phyloP scores from a whole-genome alignment of 805 yeast species.

The Myxozyma lipomycoides region DNA sequence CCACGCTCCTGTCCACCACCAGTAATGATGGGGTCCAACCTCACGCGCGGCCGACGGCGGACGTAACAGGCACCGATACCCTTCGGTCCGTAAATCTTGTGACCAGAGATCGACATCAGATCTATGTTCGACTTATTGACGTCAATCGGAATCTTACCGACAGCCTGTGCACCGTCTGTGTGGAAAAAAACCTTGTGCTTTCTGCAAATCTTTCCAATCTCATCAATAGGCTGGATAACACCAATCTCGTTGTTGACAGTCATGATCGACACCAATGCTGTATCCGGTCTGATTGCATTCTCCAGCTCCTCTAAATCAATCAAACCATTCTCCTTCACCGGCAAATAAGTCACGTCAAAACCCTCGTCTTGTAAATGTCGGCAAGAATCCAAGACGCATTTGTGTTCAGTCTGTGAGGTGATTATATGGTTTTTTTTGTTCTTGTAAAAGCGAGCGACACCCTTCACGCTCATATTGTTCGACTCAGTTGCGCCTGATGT shows the following conservation, averaged over 20 bases:
- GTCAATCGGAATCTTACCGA: slow-evolving; percentile 87
- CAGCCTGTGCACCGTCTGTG: slow-evolving; percentile 96
- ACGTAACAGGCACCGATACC: slow-evolving; percentile 95
- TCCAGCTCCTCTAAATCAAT: slow-evolving; percentile 73
- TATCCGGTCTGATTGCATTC: slow-evolving; percentile 81
- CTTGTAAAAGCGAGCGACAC: slow-evolving; percentile 89
- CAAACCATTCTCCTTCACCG: slow-evolving; percentile 77
- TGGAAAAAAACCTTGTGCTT: slow-evolving; percentile 90
- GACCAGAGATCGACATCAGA: slow-evolving; percentile 88
- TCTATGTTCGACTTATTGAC: slow-evolving; percentile 93
- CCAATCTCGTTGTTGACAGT: slow-evolving; percentile 98
- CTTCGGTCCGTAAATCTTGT: slow-evolving; percentile 96
- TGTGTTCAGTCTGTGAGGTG: slow-evolving; percentile 96
- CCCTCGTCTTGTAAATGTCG: slow-evolving; percentile 95
- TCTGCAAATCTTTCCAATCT: slow-evolving; percentile 84
- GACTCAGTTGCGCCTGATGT: slow-evolving; percentile 98
- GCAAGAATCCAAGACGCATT: slow-evolving; percentile 96
- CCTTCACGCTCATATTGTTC: slow-evolving; percentile 91
- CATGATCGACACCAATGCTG: slow-evolving; percentile 88
- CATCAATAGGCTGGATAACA: slow-evolving; percentile 91
- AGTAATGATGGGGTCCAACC: slow-evolving; percentile 88
- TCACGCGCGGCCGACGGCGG: slow-evolving; percentile 96
- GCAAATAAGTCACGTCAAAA: slow-evolving; percentile 88
- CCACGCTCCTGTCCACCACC: slow-evolving; percentile 99
- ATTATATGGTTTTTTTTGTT: slow-evolving; percentile 89